Evolutionary conservation across 2,329 filamentous ascomycete genomes (phyloP).

Genomic region (Aspergillus persii): DNA sequence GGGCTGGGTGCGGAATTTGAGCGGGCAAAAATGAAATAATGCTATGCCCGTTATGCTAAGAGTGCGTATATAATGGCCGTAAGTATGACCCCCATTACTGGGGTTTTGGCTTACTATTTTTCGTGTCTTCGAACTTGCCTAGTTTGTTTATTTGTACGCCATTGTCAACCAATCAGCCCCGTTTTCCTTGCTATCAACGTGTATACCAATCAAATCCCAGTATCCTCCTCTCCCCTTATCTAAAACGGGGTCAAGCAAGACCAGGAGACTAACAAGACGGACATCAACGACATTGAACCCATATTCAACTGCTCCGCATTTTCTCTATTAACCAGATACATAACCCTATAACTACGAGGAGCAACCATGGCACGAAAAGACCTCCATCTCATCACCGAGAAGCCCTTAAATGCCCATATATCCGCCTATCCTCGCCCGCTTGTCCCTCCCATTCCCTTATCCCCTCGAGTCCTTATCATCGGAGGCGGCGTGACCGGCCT

Average conservation of each 20-base stretch:
- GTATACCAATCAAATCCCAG: neutral
- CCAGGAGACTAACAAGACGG: neutral
- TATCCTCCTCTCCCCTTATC: neutral
- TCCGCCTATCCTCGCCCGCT: neutral
- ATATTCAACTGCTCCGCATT: neutral
- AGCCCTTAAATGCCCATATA: neutral
- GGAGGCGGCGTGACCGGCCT: neutral
- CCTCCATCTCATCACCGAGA: neutral
- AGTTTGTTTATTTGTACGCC: neutral
- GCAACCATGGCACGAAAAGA: neutral
- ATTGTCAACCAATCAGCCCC: neutral
- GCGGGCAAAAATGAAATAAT: neutral
- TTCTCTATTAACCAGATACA: neutral
- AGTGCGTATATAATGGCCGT: neutral
- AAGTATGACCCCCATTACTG: neutral
- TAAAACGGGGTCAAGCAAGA: neutral
- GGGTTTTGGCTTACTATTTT: too few species aligned
- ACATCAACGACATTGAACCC: too few species aligned
- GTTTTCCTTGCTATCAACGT: neutral
- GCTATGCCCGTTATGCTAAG: too few species aligned
- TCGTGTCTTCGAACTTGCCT: neutral
- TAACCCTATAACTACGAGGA: neutral
- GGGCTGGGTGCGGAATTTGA: neutral
- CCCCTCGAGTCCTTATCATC: conserved; percentile 10
- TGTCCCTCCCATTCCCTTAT: neutral